Percentiles rank a stretch among this genome's conserved stretches.
phyloP scores from a whole-genome alignment of 192 early-diverging fungal species.

The Podila epigama region DNA sequence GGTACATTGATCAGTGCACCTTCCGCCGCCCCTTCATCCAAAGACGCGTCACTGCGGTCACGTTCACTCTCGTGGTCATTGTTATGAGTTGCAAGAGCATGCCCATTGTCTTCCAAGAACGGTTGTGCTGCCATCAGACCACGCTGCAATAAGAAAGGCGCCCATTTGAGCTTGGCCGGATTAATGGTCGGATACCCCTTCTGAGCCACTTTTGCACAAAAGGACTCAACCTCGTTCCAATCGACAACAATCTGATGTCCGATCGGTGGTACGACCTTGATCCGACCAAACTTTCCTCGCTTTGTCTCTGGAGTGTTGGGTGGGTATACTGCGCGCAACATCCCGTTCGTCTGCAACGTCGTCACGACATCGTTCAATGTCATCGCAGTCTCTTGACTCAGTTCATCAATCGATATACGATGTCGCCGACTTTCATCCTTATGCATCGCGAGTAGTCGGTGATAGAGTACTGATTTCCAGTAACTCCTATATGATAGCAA shows the following conservation, averaged over 20 bases:
- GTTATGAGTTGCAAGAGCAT: background rate
- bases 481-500: conserved; percentile 87
- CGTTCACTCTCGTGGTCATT: background rate
- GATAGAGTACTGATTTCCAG: conserved; percentile 81
- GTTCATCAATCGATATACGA: conserved; percentile 55
- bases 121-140: conserved; percentile 22
- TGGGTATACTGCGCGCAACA: conserved; percentile 49
- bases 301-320: conserved; percentile 29
- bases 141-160: conserved; percentile 69
- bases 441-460: conserved; percentile 63
- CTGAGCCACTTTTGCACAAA: conserved; percentile 52
- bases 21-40: conserved; percentile 9
- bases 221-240: conserved; percentile 49
- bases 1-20: conserved; percentile 11
- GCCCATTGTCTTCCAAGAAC: background rate
- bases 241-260: conserved; percentile 62
- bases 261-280: conserved; percentile 22
- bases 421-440: conserved; percentile 20
- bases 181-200: conserved; percentile 63
- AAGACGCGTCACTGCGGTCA: background rate
- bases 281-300: conserved; percentile 26
- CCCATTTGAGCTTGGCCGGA: conserved; percentile 71
- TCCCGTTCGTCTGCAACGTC: conserved; percentile 68
- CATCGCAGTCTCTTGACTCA: conserved; percentile 77
- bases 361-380: conserved; percentile 83